phyloP scores from a whole-genome alignment of 2,329 filamentous ascomycete species.

The Colletotrichum sp. region DNA sequence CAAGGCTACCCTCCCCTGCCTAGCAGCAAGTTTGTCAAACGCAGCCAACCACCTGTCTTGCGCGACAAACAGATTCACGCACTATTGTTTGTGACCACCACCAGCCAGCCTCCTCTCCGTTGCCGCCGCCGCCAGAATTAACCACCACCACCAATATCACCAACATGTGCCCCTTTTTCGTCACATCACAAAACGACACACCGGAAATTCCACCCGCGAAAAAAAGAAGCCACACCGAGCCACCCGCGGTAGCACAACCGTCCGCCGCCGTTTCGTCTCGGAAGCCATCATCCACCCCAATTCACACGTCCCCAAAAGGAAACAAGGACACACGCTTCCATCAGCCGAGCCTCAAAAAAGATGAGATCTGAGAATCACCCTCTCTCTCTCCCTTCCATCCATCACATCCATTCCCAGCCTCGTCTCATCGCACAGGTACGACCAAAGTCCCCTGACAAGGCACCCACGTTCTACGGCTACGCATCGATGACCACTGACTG shows the following conservation, averaged over 20 bases:
- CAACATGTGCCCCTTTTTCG: not conserved
- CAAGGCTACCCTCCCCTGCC: not conserved
- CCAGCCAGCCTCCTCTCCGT: not conserved
- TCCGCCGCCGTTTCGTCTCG: slow-evolving; percentile 11
- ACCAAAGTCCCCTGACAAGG: not conserved
- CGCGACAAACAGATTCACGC: not conserved
- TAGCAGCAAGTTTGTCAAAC: not conserved
- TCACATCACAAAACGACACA: not conserved
- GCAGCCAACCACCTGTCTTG: not conserved
- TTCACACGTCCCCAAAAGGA: not conserved
- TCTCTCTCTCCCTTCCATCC: not conserved
- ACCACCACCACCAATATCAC: not conserved
- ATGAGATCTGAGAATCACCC: not conserved
- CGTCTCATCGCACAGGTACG: not conserved
- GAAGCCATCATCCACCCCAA: not conserved
- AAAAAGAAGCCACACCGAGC: not conserved
- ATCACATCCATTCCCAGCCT: not conserved
- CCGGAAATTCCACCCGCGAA: not conserved
- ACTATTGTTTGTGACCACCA: not conserved
- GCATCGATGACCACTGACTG: not conserved
- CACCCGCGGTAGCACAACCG: not conserved
- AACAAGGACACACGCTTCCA: not conserved
- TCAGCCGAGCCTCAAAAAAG: not conserved
- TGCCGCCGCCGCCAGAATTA: not conserved
- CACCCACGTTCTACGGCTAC: not conserved